A percentile compares a stretch with the other conserved stretches of the same genome.
Conservation (phyloP, 2,329 filamentous ascomycete species). For the Aspergillus sp. region DNA sequence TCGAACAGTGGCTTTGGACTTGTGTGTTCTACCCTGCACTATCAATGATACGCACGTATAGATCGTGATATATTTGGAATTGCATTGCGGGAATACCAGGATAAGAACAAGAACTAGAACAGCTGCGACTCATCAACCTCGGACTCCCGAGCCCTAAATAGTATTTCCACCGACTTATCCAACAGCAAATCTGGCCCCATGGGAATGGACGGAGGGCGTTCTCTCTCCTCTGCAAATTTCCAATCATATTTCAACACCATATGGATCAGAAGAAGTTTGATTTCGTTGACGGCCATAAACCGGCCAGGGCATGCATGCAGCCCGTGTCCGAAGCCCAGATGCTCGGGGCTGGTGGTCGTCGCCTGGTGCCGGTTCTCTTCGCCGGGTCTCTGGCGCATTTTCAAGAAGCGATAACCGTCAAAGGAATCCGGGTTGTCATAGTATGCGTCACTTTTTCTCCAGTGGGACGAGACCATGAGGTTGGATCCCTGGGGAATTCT, state of each 20-base stretch:
- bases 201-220: too few species aligned
- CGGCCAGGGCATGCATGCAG: slow-evolving; percentile 35
- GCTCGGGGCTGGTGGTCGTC: slow-evolving; percentile 7
- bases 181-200: too few species aligned
- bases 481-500: neutral
- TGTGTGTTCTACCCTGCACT: too few species aligned
- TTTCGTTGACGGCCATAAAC: slow-evolving; percentile 46
- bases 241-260: slow-evolving; percentile 44
- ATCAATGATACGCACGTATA: too few species aligned
- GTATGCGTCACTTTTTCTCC: neutral
- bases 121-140: too few species aligned
- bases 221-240: slow-evolving; percentile 16
- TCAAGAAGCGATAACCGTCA: slow-evolving; percentile 15
- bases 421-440: neutral
- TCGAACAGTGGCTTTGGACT: too few species aligned
- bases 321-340: slow-evolving; percentile 21
- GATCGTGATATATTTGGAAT: too few species aligned
- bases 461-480: neutral
- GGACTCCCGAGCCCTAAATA: too few species aligned
- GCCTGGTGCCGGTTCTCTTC: slow-evolving; percentile 8
- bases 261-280: slow-evolving; percentile 45
- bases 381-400: slow-evolving; percentile 5
- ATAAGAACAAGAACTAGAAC: too few species aligned
- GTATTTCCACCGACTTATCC: too few species aligned
- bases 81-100: too few species aligned